Conservation (phyloP, 2,329 filamentous ascomycete species). For the Huntiella decipiens region DNA sequence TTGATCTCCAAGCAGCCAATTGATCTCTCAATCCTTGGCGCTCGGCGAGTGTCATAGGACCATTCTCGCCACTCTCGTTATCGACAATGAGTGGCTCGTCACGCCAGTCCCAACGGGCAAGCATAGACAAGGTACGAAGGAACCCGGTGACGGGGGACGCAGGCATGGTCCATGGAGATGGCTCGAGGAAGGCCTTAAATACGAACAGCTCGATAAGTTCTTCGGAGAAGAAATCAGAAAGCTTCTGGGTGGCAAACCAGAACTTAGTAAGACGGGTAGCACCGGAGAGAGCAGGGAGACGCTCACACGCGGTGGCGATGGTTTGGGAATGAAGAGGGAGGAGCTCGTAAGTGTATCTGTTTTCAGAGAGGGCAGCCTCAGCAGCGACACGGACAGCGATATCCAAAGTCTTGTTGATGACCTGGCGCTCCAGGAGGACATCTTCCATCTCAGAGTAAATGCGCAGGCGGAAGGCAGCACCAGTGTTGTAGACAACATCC, state of each 20-base stretch:
- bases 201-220: slow-evolving; percentile 75
- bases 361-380: slow-evolving; percentile 46
- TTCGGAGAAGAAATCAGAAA: slow-evolving; percentile 54
- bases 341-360: slow-evolving; percentile 53
- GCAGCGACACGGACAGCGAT: slow-evolving; percentile 48
- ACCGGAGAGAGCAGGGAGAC: slow-evolving; percentile 59
- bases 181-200: slow-evolving; percentile 57
- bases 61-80: slow-evolving; percentile 20
- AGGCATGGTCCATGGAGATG: slow-evolving; percentile 63
- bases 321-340: slow-evolving; percentile 66
- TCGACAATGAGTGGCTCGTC: slow-evolving; percentile 67
- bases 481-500: slow-evolving; percentile 56
- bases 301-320: slow-evolving; percentile 60
- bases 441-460: slow-evolving; percentile 82
- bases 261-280: slow-evolving; percentile 71
- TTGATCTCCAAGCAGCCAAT: slow-evolving; percentile 67
- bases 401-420: slow-evolving; percentile 53
- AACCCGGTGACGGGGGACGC: slow-evolving; percentile 65
- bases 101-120: slow-evolving; percentile 86
- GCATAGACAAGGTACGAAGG: slow-evolving; percentile 56
- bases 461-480: slow-evolving; percentile 61
- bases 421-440: slow-evolving; percentile 55
- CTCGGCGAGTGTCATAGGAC: slow-evolving; percentile 34
- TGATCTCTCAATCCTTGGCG: slow-evolving; percentile 46
- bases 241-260: slow-evolving; percentile 75